Evolutionary conservation across 495 filamentous ascomycete genomes (phyloP).

Genomic region (Aspergillus ostianus): DNA sequence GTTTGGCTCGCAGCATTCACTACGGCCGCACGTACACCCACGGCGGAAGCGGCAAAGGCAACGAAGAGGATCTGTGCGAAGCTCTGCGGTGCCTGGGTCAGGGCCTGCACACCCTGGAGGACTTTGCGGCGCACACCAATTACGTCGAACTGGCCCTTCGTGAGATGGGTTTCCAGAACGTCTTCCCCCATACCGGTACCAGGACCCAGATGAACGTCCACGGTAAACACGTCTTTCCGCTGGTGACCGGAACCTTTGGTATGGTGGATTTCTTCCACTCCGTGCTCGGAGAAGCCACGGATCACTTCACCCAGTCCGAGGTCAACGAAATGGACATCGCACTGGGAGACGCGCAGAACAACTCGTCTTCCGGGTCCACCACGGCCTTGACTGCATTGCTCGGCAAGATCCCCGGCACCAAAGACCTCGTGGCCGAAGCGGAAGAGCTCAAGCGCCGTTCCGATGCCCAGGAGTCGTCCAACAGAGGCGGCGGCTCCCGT

Average conservation of each 20-base stretch:
- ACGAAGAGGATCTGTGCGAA: constrained; percentile 85
- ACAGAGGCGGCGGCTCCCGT: constrained; percentile 35
- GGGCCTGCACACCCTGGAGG: constrained; percentile 88
- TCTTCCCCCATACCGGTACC: constrained; percentile 85
- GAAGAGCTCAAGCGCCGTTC: constrained; percentile 70
- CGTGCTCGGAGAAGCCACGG: constrained; percentile 91
- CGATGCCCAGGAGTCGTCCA: constrained; percentile 69
- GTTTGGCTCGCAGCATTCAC: constrained; percentile 81
- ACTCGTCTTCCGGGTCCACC: constrained; percentile 42
- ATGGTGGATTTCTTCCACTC: constrained; percentile 96
- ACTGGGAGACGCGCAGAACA: constrained; percentile 58
- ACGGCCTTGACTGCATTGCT: constrained; percentile 69
- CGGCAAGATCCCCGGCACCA: constrained; percentile 74
- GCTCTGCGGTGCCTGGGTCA: constrained; percentile 87
- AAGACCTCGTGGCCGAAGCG: constrained; percentile 74
- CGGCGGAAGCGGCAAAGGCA: constrained; percentile 60
- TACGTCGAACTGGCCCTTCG: constrained; percentile 85
- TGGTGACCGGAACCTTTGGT: constrained; percentile 89
- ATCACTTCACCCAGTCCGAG: constrained; percentile 94
- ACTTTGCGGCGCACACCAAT: constrained; percentile 94
- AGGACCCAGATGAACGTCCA: constrained; percentile 68
- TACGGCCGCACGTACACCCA: constrained; percentile 82
- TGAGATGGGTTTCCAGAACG: constrained; percentile 76
- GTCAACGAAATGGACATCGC: constrained; percentile 83
- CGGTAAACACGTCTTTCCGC: constrained; percentile 75